Evolutionary conservation across 2,329 filamentous ascomycete genomes (phyloP), one percentile per base, ranked within the genome.

Genomic region (Neofusicoccum ribis): DNA sequence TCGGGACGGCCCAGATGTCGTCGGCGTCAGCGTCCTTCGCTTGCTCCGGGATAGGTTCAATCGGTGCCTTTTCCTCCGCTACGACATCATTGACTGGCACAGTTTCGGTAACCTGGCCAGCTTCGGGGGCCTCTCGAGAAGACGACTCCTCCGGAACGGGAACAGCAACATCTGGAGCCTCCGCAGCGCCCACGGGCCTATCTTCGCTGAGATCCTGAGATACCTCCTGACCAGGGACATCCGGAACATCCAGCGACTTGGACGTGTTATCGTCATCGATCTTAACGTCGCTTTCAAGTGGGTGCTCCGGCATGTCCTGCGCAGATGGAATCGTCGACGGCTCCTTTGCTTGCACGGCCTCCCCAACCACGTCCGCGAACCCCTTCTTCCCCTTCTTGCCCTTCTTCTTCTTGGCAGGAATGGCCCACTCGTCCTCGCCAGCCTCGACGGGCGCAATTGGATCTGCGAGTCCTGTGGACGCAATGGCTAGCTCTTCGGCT

Each of bases 321-420:
- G 2, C 15, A 37, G 5, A 46, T 0, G 37, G 27, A 14, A 31
- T 7, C 1, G 27, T 31, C 1, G 39, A 15, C 5, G 27, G 6
- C 41, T 46, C 54, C 11, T 44, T 20, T 3, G 41, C 27, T 17
- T 47, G 23, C 27, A 46, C 39, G 8, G 41, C 54, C n/a, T 59
- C 41, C 37, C 36, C 17, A 8, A 44, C 52, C 2, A 58, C 37
- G 58, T 56, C 23, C 34, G 23, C 23, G 15, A 41, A 31, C 27
- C 39, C 23, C 34, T 67, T 66, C 65, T 69, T 70, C 11, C 31
- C 67, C 51, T 69, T 69, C 47, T 70, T 70, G 46, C 68, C 68
- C 62, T 72, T 72, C 52, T 72, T 73, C 68, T 70, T 71, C 56
- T 47, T 49, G 34, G 39, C 43, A 12, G 62, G 20, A 12, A 58